Percentiles rank a stretch among this genome's conserved stretches.
Evolutionary conservation across 768 basidiomycete species (phyloP).

Genomic region (Epithele typhae): DNA sequence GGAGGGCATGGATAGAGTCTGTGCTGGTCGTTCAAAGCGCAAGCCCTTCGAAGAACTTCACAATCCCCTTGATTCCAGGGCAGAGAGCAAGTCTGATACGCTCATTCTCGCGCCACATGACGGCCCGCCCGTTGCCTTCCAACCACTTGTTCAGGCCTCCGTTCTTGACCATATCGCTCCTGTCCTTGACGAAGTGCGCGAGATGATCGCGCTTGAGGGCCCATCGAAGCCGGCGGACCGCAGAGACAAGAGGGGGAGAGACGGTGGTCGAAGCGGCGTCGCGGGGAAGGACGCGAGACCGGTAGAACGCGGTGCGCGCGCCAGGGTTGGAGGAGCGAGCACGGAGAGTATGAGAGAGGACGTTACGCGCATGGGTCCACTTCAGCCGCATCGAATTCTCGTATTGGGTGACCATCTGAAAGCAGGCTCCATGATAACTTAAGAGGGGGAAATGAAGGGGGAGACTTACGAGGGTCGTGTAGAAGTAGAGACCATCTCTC

Average conservation of each 20-base stretch:
- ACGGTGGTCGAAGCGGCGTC: conserved; percentile 53
- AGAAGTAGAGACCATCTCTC: conserved; percentile 63
- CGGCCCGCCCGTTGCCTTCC: conserved; percentile 43
- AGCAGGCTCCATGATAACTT: background rate
- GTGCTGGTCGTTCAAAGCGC: too few relatives aligned
- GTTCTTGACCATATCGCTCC: conserved; percentile 31
- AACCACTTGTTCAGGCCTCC: conserved; percentile 50
- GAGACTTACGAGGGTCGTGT: conserved; percentile 51
- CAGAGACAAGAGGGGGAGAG: conserved; percentile 58
- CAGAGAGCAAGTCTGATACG: conserved; percentile 66
- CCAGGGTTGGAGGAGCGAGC: conserved; percentile 36
- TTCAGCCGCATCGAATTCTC: conserved; percentile 52
- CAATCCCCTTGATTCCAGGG: conserved; percentile 54
- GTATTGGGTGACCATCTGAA: conserved; percentile 64
- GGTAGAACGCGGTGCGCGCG: conserved; percentile 40
- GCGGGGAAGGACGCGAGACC: conserved; percentile 56
- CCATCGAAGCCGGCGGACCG: conserved; percentile 69
- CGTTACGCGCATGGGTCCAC: conserved; percentile 46
- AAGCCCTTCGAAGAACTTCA: conserved; percentile 54
- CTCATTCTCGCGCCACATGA: conserved; percentile 54
- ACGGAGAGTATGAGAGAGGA: conserved; percentile 52
- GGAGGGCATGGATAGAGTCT: too few relatives aligned
- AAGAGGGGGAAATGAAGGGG: background rate
- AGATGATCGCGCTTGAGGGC: conserved; percentile 59
- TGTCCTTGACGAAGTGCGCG: conserved; percentile 50